A percentile compares a stretch with the other conserved stretches of the same genome.
These are phyloP conservation scores for Eutypella sp. DNA, from an alignment of 2,329 filamentous ascomycete species.

Conservation along the genomic window DNA sequence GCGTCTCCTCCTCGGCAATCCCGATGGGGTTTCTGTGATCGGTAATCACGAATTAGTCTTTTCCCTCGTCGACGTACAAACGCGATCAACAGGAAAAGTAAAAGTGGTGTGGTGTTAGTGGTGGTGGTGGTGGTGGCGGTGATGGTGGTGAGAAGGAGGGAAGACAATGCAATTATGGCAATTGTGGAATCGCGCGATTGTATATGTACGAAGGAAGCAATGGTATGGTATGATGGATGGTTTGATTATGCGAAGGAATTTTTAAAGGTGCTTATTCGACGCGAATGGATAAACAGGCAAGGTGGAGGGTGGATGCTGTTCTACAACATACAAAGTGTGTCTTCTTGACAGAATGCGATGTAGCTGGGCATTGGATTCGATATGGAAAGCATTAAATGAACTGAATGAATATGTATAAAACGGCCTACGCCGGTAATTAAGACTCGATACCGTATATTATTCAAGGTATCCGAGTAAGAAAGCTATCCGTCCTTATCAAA, in stretches of 20 bases:
- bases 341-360: conserved; percentile 1
- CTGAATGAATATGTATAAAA: neutral
- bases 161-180: too few species aligned
- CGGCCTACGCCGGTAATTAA: conserved; percentile 1
- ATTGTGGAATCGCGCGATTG: too few species aligned
- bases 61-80: neutral
- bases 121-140: too few species aligned
- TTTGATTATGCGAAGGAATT: too few species aligned
- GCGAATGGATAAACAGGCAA: too few species aligned
- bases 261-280: too few species aligned
- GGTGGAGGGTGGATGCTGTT: too few species aligned
- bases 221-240: too few species aligned
- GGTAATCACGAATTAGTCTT: neutral
- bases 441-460: neutral
- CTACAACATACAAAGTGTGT: neutral
- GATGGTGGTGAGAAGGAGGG: too few species aligned
- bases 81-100: too few species aligned
- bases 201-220: neutral
- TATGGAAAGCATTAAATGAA: conserved; percentile 1
- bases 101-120: too few species aligned
- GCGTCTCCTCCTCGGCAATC: neutral
- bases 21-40: neutral
- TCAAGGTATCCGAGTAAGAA: neutral
- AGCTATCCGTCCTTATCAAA: conserved; percentile 1
- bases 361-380: neutral